Conservation (phyloP, 805 yeast species). For the Helenozyma rhizophorensis region DNA sequence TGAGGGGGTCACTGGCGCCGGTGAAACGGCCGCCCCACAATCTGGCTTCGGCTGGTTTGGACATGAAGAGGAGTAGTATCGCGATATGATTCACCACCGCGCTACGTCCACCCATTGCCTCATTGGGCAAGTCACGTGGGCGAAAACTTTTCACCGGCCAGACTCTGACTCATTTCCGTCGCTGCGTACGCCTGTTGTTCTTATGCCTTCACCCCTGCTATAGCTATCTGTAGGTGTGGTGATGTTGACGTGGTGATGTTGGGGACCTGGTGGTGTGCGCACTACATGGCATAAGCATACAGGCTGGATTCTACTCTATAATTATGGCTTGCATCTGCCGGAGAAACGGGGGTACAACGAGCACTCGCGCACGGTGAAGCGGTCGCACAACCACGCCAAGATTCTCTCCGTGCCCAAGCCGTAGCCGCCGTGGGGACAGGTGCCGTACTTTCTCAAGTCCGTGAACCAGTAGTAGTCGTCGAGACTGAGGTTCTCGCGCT, state of each 20-base stretch:
- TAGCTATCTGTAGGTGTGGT: too few species aligned
- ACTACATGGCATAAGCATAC: too few species aligned
- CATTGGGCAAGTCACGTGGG: constrained; percentile 6
- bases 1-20: constrained; percentile 93
- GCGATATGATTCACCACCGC: constrained; percentile 20
- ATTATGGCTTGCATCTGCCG: constrained; percentile 93
- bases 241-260: too few species aligned
- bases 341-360: constrained; percentile 96
- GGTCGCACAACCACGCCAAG: constrained; percentile 95
- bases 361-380: constrained; percentile 98
- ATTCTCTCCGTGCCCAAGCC: constrained; percentile 98
- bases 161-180: too few species aligned
- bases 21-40: constrained; percentile 99
- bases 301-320: too few species aligned
- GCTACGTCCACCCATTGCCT: constrained; percentile 13
- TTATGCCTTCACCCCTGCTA: too few species aligned
- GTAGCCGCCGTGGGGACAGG: constrained; percentile 98
- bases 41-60: constrained; percentile 59
- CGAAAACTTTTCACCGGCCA: too few species aligned
- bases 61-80: constrained; percentile 6
- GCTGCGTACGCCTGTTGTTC: too few species aligned
- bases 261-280: too few species aligned
- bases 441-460: constrained; percentile 95
- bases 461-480: constrained; percentile 92
- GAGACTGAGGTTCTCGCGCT: constrained; percentile 84